Percentiles rank a stretch among this genome's conserved stretches.
Evolutionary conservation across 345 rosid species (phyloP).

Genomic region (Hirschfeldia incana): DNA sequence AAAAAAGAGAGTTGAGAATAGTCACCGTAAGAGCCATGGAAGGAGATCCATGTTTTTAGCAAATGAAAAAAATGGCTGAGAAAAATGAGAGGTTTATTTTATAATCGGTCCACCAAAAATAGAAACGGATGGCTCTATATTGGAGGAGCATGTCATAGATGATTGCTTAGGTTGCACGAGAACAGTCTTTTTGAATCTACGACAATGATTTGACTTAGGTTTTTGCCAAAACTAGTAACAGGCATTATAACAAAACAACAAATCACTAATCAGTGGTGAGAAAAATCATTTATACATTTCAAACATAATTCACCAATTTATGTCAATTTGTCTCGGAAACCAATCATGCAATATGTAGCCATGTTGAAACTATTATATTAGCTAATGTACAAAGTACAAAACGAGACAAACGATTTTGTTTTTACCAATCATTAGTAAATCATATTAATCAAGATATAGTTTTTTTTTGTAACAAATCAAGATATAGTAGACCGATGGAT

Average conservation of each 20-base stretch:
- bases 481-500: background rate
- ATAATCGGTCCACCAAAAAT: constrained; percentile 8
- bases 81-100: constrained; percentile 37
- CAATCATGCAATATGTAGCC: background rate
- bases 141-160: constrained; percentile 22
- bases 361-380: background rate
- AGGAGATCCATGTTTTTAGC: constrained; percentile 50
- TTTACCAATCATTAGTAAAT: background rate
- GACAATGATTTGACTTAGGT: background rate
- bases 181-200: background rate
- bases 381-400: background rate
- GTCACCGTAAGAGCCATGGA: constrained; percentile 30
- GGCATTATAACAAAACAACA: background rate
- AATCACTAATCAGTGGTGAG: background rate
- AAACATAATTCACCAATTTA: background rate
- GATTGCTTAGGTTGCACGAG: background rate
- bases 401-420: background rate
- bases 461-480: too few species aligned
- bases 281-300: background rate
- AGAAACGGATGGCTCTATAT: constrained; percentile 37
- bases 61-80: constrained; percentile 44
- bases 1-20: constrained; percentile 31
- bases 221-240: constrained; percentile 8
- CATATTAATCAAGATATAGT: background rate
- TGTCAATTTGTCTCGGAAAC: background rate